Percentiles rank a stretch among this genome's conserved stretches.
Evolutionary conservation across 2,329 filamentous ascomycete genomes (phyloP).

Genomic region (Lithohypha guttulata): DNA sequence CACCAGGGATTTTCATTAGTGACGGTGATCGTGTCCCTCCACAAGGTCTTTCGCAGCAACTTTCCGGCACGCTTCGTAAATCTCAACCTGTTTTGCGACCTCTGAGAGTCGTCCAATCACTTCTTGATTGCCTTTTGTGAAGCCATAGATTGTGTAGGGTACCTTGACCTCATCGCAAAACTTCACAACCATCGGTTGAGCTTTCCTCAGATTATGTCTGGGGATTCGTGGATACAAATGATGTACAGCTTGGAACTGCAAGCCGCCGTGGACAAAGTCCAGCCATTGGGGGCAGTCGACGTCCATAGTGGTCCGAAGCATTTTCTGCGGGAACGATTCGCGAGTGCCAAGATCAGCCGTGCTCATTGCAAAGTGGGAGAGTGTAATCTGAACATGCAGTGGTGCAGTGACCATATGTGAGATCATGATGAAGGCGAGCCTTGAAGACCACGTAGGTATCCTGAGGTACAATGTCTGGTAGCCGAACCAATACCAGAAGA

Average conservation of each 20-base stretch:
- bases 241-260: conserved; percentile 83
- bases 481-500: conserved; percentile 81
- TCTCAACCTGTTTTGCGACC: conserved; percentile 66
- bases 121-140: conserved; percentile 69
- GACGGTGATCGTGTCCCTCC: conserved; percentile 6
- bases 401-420: conserved; percentile 72
- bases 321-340: conserved; percentile 81
- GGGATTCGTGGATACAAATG: conserved; percentile 76
- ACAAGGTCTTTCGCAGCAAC: conserved; percentile 15
- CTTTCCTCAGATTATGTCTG: conserved; percentile 66
- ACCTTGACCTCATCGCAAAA: conserved; percentile 76
- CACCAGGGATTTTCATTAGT: not conserved
- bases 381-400: conserved; percentile 77
- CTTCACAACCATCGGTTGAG: conserved; percentile 64
- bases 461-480: conserved; percentile 64
- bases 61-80: conserved; percentile 63
- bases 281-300: conserved; percentile 83
- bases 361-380: conserved; percentile 89
- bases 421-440: conserved; percentile 63
- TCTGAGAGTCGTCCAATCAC: conserved; percentile 68
- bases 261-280: conserved; percentile 76
- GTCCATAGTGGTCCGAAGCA: conserved; percentile 89
- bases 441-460: conserved; percentile 57
- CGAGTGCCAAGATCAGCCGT: conserved; percentile 71
- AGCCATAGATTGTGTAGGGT: conserved; percentile 76